Base-by-base conservation (phyloP, 306 rosid species). In the Gastrolobium villosum region DNA sequence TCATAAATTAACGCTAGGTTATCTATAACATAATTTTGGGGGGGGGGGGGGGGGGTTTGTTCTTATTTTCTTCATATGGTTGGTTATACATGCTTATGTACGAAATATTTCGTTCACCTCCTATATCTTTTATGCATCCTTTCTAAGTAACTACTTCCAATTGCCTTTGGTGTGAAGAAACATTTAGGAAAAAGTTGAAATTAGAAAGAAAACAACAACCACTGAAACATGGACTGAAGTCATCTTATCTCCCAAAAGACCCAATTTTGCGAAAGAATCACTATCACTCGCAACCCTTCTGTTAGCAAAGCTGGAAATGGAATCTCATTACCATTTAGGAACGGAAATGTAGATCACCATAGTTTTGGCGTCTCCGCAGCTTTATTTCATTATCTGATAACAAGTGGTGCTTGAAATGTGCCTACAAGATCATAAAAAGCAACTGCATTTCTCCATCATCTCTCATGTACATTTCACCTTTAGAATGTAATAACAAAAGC, bases 251-350 rank as follows among this genome's bases (percentile, higher is more conserved):
- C 26, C 70, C 65, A 57, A 70, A 39, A 43, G 67, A 62, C 79
- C 37, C 80, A 78, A 75, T 56, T 82, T 57, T 77, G 64, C 64
- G 83, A 41, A 79, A 79, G 84, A 81, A 81, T 77, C 75, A 77
- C 45, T 11, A 9, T 62, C 56, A 66, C 60, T 66, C 26, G 2
- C 62, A 10, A 10, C 63, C 8, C 6, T 50, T 36, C 13, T 68
- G 0, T 20, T 30, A 5, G 10, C 34, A 14, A 69, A 78, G 35
- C 39, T 37, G 50, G 45, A 79, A 79, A 70, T 78, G 60, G 83
- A 72, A 80, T 77, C 66, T 14, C 41, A 52, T 10, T 0, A 36
- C 56, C 50, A 32, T 20, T 20, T 2, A 7, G 6, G 73, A 67
- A 67, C 32, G 35, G 61, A 81, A 79, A 36, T 53, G 61, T 41